Base-by-base conservation (phyloP, 345 rosid species). In the Toxicodendron radicans region DNA sequence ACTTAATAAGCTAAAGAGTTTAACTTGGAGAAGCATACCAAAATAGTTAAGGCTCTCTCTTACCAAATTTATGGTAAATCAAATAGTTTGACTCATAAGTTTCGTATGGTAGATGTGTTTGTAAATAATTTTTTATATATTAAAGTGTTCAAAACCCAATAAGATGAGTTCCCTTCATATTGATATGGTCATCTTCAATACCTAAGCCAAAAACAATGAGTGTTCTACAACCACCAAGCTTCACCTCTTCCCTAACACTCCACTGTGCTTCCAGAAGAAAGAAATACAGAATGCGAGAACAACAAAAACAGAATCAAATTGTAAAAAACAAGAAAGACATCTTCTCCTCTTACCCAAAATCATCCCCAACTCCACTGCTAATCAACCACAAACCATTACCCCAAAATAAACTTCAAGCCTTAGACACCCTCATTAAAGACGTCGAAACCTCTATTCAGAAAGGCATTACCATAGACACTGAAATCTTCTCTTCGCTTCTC, bases 401-500 rank as follows among this genome's bases (percentile, higher is more conserved):
- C 54, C 84, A 63, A 7, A 87, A 88, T 77, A 76, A 84, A 33
- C 85, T 90, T 75, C 83, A 90, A 63, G 91, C 98, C 53, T 78
- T 94, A 10, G 89, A 89, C 46, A 58, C 73, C 1, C 85, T 92
- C 63, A 73, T 88, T 35, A 57, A 85, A 45, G 94, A 92, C 78
- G 79, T 94, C 53, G 88, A 90, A 76, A 46, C 74, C 82, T 89
- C 92, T 16, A 52, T 79, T 33, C 58, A 70, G 23, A 90, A 86
- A 18, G 90, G 94, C 71, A 82, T 94, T 23, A 27, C 49, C n/a
- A 49, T 91, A 63, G 91, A 90, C 64, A 56, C 86, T 48, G 85
- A 88, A 52, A 87, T 83, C 56, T 90, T 86, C 68, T 84, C 97
- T 35, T 89, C 97, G 11, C 90, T 91, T 9, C 80, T 91, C 13